Conservation (phyloP, 805 yeast species). For the Suhomyces vadensis region DNA sequence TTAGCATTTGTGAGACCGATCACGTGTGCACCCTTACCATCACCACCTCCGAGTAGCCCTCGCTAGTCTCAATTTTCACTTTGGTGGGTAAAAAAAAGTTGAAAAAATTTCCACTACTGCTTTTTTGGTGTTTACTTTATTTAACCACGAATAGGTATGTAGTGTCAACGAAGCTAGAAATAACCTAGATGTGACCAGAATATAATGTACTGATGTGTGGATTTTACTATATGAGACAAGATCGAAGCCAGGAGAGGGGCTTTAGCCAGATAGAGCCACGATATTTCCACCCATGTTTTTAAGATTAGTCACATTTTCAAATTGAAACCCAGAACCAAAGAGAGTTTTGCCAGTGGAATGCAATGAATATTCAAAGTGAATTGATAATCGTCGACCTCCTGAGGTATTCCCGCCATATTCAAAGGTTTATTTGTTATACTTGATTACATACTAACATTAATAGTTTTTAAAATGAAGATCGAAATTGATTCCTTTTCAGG, state of each 20-base stretch:
- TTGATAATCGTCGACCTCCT: too few relatives aligned
- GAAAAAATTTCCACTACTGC: conserved; percentile 12
- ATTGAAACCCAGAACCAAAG: too few relatives aligned
- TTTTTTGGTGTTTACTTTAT: conserved; percentile 8
- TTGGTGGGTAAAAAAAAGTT: conserved; percentile 11
- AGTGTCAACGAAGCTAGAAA: background rate
- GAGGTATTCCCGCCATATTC: too few relatives aligned
- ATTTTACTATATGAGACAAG: too few relatives aligned
- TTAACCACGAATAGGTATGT: conserved; percentile 21
- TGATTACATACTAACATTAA: conserved; percentile 41
- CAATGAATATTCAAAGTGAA: too few relatives aligned
- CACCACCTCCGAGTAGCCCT: conserved; percentile 1
- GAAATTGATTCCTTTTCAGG: conserved; percentile 99
- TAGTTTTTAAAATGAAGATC: conserved; percentile 79
- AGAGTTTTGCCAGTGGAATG: too few relatives aligned
- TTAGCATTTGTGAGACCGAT: background rate
- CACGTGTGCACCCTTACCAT: conserved; percentile 3
- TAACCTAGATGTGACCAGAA: background rate
- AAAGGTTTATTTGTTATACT: too few relatives aligned
- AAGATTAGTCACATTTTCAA: too few relatives aligned
- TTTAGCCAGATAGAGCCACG: too few relatives aligned
- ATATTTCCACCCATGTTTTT: too few relatives aligned
- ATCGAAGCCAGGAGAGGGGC: too few relatives aligned
- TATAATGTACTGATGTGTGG: too few relatives aligned
- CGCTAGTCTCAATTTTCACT: conserved; percentile 7